phyloP scores from a whole-genome alignment of 176 grass and related monocot species.

The Juncus effusus region DNA sequence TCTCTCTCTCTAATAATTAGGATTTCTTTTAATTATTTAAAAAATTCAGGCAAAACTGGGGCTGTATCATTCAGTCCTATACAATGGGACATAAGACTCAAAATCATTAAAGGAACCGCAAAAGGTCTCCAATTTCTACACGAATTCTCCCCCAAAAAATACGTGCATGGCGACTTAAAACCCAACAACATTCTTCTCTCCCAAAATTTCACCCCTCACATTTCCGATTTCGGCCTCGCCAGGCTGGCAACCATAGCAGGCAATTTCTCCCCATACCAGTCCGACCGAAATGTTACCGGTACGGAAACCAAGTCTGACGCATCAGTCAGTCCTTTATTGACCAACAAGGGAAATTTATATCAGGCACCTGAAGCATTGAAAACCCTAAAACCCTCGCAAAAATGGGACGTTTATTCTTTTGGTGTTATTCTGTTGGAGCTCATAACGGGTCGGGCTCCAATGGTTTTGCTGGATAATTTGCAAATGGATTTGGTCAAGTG shows the following conservation, averaged over 20 bases:
- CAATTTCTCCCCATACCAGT: slow-evolving; percentile 52
- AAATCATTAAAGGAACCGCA: slow-evolving; percentile 77
- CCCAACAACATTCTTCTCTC: slow-evolving; percentile 84
- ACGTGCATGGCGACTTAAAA: slow-evolving; percentile 85
- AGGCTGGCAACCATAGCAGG: slow-evolving; percentile 85
- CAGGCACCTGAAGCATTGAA: slow-evolving; percentile 78
- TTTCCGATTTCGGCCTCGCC: slow-evolving; percentile 86
- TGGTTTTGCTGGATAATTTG: slow-evolving; percentile 58
- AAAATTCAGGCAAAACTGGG: slow-evolving; percentile 59
- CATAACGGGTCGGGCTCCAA: slow-evolving; percentile 54
- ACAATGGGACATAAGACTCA: slow-evolving; percentile 61
- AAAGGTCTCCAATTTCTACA: slow-evolving; percentile 74
- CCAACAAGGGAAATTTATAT: slow-evolving; percentile 60
- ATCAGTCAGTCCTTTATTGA: slow-evolving; percentile 47
- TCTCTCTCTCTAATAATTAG: too few species aligned
- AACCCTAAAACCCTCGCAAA: slow-evolving; percentile 92
- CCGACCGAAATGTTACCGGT: slow-evolving; percentile 42
- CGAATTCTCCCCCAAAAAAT: slow-evolving; percentile 93
- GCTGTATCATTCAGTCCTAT: slow-evolving; percentile 43
- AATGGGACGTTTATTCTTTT: slow-evolving; percentile 92
- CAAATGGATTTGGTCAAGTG: slow-evolving; percentile 85
- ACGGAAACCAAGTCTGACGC: slow-evolving; percentile 56
- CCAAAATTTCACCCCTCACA: slow-evolving; percentile 59
- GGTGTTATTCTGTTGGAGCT: slow-evolving; percentile 86
- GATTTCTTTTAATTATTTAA: too few species aligned